These are phyloP conservation scores for Mycena pura DNA, from an alignment of 768 basidiomycete species.

Conservation along the genomic window DNA sequence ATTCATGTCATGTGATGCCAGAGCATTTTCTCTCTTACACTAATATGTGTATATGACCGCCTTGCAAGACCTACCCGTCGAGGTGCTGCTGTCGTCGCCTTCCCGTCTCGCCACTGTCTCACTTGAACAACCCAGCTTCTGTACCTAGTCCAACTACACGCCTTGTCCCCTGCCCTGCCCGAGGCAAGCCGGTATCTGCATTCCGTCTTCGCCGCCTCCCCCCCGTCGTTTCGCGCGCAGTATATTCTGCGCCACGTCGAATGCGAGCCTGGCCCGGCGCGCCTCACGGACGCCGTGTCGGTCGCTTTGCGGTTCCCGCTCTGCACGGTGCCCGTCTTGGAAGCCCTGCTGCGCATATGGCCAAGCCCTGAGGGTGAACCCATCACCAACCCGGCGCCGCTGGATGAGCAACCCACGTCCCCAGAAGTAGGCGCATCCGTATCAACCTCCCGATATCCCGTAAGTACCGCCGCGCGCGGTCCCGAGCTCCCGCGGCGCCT, in stretches of 20 bases:
- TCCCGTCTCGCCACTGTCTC: not conserved
- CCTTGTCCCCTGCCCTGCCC: constrained; percentile 71
- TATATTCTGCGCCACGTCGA: constrained; percentile 59
- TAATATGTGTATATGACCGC: constrained; percentile 17
- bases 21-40: not conserved
- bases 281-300: constrained; percentile 45
- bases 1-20: no score
- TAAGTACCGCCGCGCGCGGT: constrained; percentile 4
- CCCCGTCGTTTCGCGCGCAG: constrained; percentile 64
- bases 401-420: no score
- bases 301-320: constrained; percentile 65
- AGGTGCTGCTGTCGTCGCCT: constrained; percentile 44
- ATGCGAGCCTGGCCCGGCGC: constrained; percentile 20
- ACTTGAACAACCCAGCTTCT: constrained; percentile 61
- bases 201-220: constrained; percentile 59
- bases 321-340: constrained; percentile 62
- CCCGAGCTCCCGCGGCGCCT: constrained; percentile 71
- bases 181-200: constrained; percentile 59
- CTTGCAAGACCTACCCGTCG: constrained; percentile 47
- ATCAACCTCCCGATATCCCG: no score
- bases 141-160: constrained; percentile 76
- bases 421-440: not conserved
- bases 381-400: no score
- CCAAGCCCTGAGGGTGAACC: no score
- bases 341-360: constrained; percentile 46